These are phyloP conservation scores for Fimicolochytrium jonesii DNA, from an alignment of 192 early-diverging fungal species.

Conservation along the genomic window DNA sequence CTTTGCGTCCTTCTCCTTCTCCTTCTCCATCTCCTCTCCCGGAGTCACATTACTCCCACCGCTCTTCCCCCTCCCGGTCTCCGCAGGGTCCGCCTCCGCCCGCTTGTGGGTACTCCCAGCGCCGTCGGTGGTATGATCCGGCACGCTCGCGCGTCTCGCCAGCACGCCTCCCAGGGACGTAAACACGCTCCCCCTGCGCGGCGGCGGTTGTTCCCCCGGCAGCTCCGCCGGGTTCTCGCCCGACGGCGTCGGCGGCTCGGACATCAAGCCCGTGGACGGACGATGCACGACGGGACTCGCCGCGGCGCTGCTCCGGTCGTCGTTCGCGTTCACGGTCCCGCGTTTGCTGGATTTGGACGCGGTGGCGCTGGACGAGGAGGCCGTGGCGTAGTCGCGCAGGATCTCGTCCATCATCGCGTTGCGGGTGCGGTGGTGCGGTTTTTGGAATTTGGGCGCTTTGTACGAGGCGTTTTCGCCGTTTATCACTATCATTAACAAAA, in stretches of 20 bases:
- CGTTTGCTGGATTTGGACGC: too few species aligned
- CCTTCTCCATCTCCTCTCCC: neutral
- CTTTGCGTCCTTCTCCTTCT: neutral
- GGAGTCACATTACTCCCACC: neutral
- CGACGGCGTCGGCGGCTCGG: neutral
- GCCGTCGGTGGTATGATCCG: neutral
- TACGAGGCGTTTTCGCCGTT: constrained; percentile 49
- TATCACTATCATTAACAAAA: too few species aligned
- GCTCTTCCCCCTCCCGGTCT: neutral
- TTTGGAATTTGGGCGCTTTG: constrained; percentile 40
- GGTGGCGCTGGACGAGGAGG: neutral
- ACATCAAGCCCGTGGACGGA: neutral
- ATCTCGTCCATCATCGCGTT: constrained; percentile 44
- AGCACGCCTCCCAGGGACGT: neutral
- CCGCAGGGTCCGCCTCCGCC: neutral
- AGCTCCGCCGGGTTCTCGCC: neutral
- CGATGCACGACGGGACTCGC: neutral
- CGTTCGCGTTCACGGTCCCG: neutral
- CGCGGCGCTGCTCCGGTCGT: neutral
- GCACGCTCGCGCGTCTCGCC: neutral
- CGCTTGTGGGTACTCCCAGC: neutral
- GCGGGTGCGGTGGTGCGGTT: constrained; percentile 34
- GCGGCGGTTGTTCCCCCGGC: neutral
- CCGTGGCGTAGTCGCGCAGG: constrained; percentile 19
- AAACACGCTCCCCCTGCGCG: neutral